Base-by-base conservation (phyloP, 2,329 filamentous ascomycete species). In the Fusarium avenaceum region DNA sequence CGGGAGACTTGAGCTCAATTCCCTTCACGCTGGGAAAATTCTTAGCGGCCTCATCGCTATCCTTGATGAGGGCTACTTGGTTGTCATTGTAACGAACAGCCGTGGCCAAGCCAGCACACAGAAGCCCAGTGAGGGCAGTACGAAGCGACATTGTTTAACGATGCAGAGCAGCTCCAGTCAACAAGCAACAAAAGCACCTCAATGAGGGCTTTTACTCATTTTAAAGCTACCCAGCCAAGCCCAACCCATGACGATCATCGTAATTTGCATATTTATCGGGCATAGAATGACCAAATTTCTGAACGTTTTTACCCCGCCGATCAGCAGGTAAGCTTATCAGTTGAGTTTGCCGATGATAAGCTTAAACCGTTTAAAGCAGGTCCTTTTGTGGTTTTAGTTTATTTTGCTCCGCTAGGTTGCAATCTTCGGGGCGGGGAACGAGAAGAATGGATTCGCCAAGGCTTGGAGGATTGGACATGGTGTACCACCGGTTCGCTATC, bases 81-180 rank as follows among this genome's bases (percentile, higher is more conserved):
- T 77, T 77, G 20, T 70, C 54, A 19, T 73, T 72, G 19, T 77
- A 77, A 4, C 59, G 57, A 17, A 69, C 69, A 58, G 71, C 74
- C 3, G 57, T 28, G 4, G 54, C 63, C 38, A 74, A 35, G 35
- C 71, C 61, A 13, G 57, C 68, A 7, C 53, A 71, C 2, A 74
- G 40, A 7, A 76, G 59, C 10, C 60, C 65, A 19, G 30, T 38
- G 3, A 70, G 11, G 48, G 22, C 26, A n/a, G 15, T 26, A 10
- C 57, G 43, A 10, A 66, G 15, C 6, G 28, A 22, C 68, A 71
- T 70, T 39, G n/a, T 57, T 47, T 4, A 22, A 17, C 24, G 20
- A 14, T 22, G 11, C 20, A 43, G 10, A 39, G 15, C 17, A n/a
- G 17, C 15, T 33, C 6, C 4, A 20, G 24, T 22, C 47, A n/a